Conservation (phyloP, 2,329 filamentous ascomycete genomes). For the Xylariaceae sp. region DNA sequence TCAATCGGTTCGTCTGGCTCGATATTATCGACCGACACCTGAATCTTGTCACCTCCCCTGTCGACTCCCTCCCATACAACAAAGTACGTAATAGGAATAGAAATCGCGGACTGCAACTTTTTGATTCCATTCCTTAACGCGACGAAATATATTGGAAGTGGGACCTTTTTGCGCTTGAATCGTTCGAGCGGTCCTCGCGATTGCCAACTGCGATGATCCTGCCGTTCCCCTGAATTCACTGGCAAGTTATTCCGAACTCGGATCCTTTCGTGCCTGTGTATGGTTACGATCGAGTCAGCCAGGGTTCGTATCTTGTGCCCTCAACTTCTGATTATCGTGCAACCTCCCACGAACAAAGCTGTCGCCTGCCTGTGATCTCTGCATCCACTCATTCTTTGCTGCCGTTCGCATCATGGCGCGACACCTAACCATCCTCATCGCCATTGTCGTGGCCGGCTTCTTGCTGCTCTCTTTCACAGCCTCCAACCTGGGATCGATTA, state of each 20-base stretch:
- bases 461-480: constrained; percentile 52
- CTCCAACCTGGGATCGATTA: constrained; percentile 42
- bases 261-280: background rate
- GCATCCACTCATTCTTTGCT: background rate
- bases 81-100: too few relatives aligned
- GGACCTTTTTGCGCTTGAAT: background rate
- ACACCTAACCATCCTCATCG: constrained; percentile 48
- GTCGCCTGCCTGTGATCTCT: background rate
- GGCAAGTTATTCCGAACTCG: too few relatives aligned
- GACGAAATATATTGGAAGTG: background rate
- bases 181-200: background rate
- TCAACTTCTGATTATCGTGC: background rate
- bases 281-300: background rate
- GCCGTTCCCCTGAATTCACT: background rate
- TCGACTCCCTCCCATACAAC: too few relatives aligned
- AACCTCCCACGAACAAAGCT: background rate
- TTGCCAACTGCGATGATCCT: constrained; percentile 12
- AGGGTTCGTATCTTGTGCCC: background rate
- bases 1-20: background rate
- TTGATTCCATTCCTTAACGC: background rate
- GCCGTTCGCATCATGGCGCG: constrained; percentile 43
- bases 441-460: constrained; percentile 51
- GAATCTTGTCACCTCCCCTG: background rate
- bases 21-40: background rate
- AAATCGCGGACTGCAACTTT: too few relatives aligned